Evolutionary conservation across 257 asterid genomes (phyloP).

Genomic region (Petunia secreta): DNA sequence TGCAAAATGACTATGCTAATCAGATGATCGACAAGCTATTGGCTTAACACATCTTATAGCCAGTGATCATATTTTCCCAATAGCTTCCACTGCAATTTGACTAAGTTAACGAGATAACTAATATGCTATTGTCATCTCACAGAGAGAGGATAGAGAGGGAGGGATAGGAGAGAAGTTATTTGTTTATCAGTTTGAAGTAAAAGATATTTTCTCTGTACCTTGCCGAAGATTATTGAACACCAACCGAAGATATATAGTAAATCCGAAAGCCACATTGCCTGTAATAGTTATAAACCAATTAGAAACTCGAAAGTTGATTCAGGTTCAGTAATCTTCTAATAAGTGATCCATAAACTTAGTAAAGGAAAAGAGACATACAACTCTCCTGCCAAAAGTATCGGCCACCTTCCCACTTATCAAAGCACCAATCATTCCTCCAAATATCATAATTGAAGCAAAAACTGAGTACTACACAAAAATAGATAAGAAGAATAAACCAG

Average conservation of each 20-base stretch:
- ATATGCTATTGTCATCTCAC: not conserved
- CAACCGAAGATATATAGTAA: slow-evolving; percentile 34
- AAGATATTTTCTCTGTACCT: slow-evolving; percentile 27
- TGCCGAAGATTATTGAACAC: slow-evolving; percentile 34
- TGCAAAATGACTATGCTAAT: not conserved
- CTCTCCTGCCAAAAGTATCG: slow-evolving; percentile 36
- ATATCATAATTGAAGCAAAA: slow-evolving; percentile 37
- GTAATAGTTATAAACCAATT: slow-evolving; percentile 20
- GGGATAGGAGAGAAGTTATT: not conserved
- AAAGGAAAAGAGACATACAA: slow-evolving; percentile 27
- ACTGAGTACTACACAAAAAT: slow-evolving; percentile 32
- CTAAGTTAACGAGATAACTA: not conserved
- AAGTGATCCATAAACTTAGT: not conserved
- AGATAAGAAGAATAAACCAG: not conserved
- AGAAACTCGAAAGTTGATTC: not conserved
- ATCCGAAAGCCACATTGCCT: slow-evolving; percentile 34
- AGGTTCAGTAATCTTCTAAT: not conserved
- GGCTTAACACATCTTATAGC: not conserved
- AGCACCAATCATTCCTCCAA: slow-evolving; percentile 41
- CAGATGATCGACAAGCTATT: not conserved
- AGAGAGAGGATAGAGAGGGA: not conserved
- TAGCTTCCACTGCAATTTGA: not conserved
- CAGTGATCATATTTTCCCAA: not conserved
- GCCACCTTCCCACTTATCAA: slow-evolving; percentile 36
- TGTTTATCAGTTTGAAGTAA: not conserved